These are phyloP conservation scores for Paspalum vaginatum DNA, from an alignment of 176 grass and related monocot genomes.

Conservation along the genomic window DNA sequence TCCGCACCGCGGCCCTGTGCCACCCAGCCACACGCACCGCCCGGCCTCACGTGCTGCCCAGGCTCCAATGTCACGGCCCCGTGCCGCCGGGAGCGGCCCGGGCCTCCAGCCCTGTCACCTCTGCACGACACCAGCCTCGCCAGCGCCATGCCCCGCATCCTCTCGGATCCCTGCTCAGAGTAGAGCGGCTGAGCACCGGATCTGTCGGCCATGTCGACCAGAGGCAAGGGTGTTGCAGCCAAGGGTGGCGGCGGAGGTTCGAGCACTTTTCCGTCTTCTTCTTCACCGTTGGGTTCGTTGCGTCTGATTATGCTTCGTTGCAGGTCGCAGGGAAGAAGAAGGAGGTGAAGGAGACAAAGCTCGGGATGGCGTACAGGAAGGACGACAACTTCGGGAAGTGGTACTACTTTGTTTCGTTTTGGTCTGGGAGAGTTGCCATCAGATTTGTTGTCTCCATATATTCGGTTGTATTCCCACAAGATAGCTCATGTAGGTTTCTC, in stretches of 20 bases:
- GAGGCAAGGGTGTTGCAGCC: no score
- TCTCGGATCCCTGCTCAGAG: background rate
- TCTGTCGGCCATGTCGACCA: conserved; percentile 43
- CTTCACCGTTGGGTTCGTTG: background rate
- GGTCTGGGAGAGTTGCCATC: no score
- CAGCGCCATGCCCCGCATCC: background rate
- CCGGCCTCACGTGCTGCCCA: no score
- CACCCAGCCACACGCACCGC: no score
- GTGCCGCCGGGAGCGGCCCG: no score
- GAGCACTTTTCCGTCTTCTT: background rate
- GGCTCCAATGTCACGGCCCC: no score
- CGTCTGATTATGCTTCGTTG: background rate
- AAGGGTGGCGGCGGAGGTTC: background rate
- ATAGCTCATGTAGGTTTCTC: conserved; percentile 9
- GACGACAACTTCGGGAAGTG: conserved; percentile 79
- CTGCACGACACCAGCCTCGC: background rate
- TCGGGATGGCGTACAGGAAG: conserved; percentile 85
- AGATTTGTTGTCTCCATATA: no score
- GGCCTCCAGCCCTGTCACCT: no score
- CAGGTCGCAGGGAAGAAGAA: conserved; percentile 71
- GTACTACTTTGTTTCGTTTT: no score
- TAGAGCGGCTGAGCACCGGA: conserved; percentile 9
- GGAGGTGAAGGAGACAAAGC: conserved; percentile 93
- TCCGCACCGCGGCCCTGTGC: no score
- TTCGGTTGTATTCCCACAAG: background rate